These are phyloP conservation scores for Umbelopsis isabellina DNA, from an alignment of 192 early-diverging fungal genomes.

Conservation along the genomic window DNA sequence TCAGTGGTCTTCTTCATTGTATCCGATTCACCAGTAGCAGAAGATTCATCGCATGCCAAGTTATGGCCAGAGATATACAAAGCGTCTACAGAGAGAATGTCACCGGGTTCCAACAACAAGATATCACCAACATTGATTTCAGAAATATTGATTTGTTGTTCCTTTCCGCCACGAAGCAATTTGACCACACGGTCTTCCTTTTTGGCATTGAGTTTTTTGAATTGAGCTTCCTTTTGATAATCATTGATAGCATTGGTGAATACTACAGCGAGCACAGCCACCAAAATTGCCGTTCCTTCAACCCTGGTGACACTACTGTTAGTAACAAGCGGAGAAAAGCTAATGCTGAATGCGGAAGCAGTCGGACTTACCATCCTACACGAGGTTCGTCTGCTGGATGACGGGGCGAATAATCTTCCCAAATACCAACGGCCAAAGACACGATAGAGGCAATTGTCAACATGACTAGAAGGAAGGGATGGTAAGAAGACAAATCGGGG, in stretches of 20 bases:
- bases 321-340: neutral
- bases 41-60: conserved; percentile 85
- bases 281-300: conserved; percentile 79
- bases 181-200: conserved; percentile 84
- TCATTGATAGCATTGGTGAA: conserved; percentile 91
- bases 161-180: conserved; percentile 73
- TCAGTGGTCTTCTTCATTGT: conserved; percentile 75
- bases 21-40: conserved; percentile 91
- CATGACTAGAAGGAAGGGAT: conserved; percentile 60
- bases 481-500: too few species aligned
- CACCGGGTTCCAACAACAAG: conserved; percentile 83
- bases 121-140: conserved; percentile 93
- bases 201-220: conserved; percentile 84
- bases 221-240: conserved; percentile 88
- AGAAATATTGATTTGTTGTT: conserved; percentile 72
- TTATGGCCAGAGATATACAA: conserved; percentile 80
- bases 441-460: conserved; percentile 84
- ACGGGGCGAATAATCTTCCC: conserved; percentile 71
- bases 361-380: conserved; percentile 68
- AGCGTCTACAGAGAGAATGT: conserved; percentile 95
- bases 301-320: conserved; percentile 25
- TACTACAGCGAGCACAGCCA: conserved; percentile 86
- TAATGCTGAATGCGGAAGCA: neutral
- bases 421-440: conserved; percentile 84
- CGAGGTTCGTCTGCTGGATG: conserved; percentile 71